Evolutionary conservation across 768 basidiomycete genomes (phyloP), one percentile per base, ranked within the genome.

Genomic region (Mycena leptocephala): DNA sequence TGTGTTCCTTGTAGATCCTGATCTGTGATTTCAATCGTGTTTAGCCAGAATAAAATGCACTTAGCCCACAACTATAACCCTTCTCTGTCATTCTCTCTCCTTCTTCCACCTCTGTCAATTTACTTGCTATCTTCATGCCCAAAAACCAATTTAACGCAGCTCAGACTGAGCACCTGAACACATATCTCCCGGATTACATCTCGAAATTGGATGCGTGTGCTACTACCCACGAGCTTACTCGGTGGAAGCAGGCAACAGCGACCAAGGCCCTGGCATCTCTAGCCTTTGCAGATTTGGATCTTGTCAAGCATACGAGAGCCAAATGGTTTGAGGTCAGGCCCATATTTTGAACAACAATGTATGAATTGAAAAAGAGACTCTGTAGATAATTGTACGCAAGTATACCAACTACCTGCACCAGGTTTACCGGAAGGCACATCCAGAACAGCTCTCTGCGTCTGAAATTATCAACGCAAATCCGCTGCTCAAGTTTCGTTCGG

Each of bases 371-470:
- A 22, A 3, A 28, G 18, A 46, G 39, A 18, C 7, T 41, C 33
- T 13, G 24, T 32, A 67, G 66, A 32, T 67, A 18, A 67, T 67
- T 18, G 66, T 67, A 35, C 66, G 51, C 6, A 67, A 55, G 26
- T 67, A 53, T 28, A 67, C 66, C 22, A 67, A 67, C 51, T 67
- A 67, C 43, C n/a, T 53, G 9, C 66, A 67, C 14, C 66, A 67
- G 13, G 37, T 62, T 7, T 62, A 41, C 33, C 37, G 28, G 37
- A 62, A 62, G 61, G 6, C 61, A 3, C 61, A 62, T n/a, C 33
- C 61, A 11, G 61, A 62, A n/a, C n/a, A n/a, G n/a, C n/a, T n/a
- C n/a, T n/a, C n/a, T 18, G 41, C n/a, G 3, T 43, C 30, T 13
- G 18, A 24, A 13, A 28, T 46, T 8, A 48, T 28, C 37, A 65